phyloP scores from a whole-genome alignment of 2,329 filamentous ascomycete genomes.

The Thyridium curvatum region DNA sequence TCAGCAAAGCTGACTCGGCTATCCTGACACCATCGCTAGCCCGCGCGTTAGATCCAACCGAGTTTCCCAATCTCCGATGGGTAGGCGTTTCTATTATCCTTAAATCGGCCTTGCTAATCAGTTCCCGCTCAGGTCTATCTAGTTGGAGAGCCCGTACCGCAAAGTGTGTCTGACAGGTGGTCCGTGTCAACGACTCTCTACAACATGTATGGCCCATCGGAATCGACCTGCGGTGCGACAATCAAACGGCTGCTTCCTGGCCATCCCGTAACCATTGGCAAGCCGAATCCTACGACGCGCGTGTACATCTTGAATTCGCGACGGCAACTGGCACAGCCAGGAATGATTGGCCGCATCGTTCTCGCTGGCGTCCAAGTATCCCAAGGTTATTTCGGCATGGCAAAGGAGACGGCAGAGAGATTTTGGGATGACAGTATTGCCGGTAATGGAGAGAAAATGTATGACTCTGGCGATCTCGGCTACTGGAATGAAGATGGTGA shows the following conservation, averaged over 20 bases:
- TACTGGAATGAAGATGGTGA: conserved; percentile 24
- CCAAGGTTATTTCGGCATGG: conserved; percentile 28
- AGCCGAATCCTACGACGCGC: conserved; percentile 23
- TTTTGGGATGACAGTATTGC: conserved; percentile 24
- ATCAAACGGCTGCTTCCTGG: conserved; percentile 18
- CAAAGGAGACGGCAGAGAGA: conserved; percentile 14
- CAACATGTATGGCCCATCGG: conserved; percentile 39
- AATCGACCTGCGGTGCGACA: conserved; percentile 29
- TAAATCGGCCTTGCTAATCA: too few relatives aligned
- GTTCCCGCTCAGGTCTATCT: conserved; percentile 27
- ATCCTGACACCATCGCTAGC: conserved; percentile 33
- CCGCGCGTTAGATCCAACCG: conserved; percentile 17
- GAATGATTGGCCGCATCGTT: conserved; percentile 32
- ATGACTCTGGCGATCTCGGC: conserved; percentile 29
- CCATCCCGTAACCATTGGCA: conserved; percentile 26
- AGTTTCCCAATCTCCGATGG: conserved; percentile 20
- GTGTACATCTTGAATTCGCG: conserved; percentile 31
- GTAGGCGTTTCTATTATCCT: too few relatives aligned
- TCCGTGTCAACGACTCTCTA: conserved; percentile 18
- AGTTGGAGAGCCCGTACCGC: conserved; percentile 28
- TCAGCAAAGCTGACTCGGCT: conserved; percentile 19
- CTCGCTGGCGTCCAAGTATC: conserved; percentile 35
- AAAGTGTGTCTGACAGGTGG: conserved; percentile 25
- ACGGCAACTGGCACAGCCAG: conserved; percentile 18
- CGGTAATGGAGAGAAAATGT: conserved; percentile 22